Conservation (phyloP, 2,329 filamentous ascomycete species). For the Intubia oerlemansii region DNA sequence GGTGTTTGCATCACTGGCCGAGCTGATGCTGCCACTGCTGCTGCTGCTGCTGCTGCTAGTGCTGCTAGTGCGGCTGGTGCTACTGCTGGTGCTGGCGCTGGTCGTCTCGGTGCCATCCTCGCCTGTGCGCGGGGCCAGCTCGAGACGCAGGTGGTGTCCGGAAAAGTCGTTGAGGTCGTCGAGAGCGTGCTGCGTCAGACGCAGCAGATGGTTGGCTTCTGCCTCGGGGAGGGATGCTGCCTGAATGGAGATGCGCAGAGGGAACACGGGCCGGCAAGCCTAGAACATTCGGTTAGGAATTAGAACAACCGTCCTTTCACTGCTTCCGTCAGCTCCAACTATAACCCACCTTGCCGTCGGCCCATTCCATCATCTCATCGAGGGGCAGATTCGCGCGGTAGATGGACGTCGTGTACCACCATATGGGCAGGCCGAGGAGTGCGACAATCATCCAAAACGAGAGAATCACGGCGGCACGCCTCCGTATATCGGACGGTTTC, state of each 20-base stretch:
- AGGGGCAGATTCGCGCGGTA: slow-evolving; percentile 71
- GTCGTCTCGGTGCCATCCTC: slow-evolving; percentile 8
- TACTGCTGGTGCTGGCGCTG: slow-evolving; percentile 8
- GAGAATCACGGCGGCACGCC: slow-evolving; percentile 53
- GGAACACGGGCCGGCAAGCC: slow-evolving; percentile 77
- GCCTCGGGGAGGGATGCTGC: slow-evolving; percentile 40
- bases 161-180: slow-evolving; percentile 77
- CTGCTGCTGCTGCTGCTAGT: slow-evolving; percentile 10
- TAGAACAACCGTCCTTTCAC: not conserved
- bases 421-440: slow-evolving; percentile 71
- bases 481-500: slow-evolving; percentile 42
- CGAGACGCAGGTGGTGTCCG: slow-evolving; percentile 59
- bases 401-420: slow-evolving; percentile 89
- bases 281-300: no score
- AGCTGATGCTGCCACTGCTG: slow-evolving; percentile 4
- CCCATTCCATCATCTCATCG: slow-evolving; percentile 76
- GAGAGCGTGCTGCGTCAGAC: slow-evolving; percentile 65
- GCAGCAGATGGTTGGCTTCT: slow-evolving; percentile 54
- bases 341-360: slow-evolving; percentile 54
- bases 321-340: not conserved
- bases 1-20: not conserved
- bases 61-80: slow-evolving; percentile 9
- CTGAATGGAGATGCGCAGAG: slow-evolving; percentile 60
- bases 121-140: slow-evolving; percentile 18
- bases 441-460: slow-evolving; percentile 85